Evolutionary conservation across 176 grass and related monocot genomes (phyloP).

Genomic region (Avena eriantha): DNA sequence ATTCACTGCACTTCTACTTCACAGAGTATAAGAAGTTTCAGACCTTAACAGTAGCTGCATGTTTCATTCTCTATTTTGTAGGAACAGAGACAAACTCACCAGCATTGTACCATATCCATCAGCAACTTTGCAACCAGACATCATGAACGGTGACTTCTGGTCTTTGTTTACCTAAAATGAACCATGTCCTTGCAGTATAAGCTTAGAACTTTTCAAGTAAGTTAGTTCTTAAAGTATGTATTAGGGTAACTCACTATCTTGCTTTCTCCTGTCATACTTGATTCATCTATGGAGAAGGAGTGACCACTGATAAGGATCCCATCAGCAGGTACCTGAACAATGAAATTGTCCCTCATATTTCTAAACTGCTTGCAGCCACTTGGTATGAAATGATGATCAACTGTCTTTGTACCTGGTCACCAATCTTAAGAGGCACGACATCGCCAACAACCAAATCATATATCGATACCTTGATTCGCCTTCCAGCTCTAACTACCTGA

Average conservation of each 20-base stretch:
- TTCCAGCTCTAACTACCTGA: conserved; percentile 84
- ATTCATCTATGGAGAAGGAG: conserved; percentile 92
- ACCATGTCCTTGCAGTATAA: conserved; percentile 25
- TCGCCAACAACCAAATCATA: conserved; percentile 93
- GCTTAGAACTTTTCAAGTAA: conserved; percentile 12
- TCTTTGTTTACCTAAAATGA: conserved; percentile 77
- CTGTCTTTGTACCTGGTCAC: conserved; percentile 77
- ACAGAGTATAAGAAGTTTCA: conserved; percentile 5
- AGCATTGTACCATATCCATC: conserved; percentile 94
- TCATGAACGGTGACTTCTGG: conserved; percentile 83
- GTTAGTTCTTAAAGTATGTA: conserved; percentile 11
- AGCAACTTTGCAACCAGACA: conserved; percentile 98
- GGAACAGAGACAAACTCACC: conserved; percentile 52
- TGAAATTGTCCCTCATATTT: conserved; percentile 32
- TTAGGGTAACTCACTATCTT: conserved; percentile 72
- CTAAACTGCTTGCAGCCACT: neutral
- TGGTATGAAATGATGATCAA: conserved; percentile 38
- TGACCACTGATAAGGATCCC: conserved; percentile 90
- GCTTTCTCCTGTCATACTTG: conserved; percentile 98
- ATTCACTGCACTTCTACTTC: neutral
- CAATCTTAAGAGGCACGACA: conserved; percentile 90
- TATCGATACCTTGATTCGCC: conserved; percentile 80
- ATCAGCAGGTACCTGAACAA: conserved; percentile 82
- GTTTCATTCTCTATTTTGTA: neutral
- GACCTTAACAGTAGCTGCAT: neutral